phyloP scores from a whole-genome alignment of 805 yeast genomes.

The Hanseniaspora taiwanica region DNA sequence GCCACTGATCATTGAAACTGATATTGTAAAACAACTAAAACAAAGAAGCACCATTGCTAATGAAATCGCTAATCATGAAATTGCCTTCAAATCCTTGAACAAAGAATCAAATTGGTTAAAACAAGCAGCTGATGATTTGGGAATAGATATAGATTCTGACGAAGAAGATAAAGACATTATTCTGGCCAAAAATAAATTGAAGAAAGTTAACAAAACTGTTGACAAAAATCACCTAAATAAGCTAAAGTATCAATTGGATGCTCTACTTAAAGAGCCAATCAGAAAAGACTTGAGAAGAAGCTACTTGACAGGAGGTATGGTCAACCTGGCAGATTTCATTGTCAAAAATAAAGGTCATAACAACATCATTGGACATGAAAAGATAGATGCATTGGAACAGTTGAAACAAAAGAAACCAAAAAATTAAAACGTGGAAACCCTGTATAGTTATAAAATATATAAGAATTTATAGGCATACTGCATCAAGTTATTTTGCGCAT shows the following conservation, averaged over 20 bases:
- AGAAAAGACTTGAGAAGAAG: constrained; percentile 54
- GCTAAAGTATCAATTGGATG: constrained; percentile 39
- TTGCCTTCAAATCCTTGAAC: constrained; percentile 42
- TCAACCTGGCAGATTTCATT: constrained; percentile 66
- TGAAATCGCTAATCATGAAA: constrained; percentile 59
- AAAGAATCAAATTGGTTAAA: constrained; percentile 73
- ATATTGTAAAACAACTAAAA: constrained; percentile 54
- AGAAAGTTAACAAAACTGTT: constrained; percentile 39
- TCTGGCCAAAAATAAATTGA: constrained; percentile 47
- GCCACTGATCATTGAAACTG: constrained; percentile 63
- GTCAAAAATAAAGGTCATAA: constrained; percentile 54
- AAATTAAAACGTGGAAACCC: constrained; percentile 2
- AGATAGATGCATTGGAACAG: constrained; percentile 54
- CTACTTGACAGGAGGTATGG: constrained; percentile 67
- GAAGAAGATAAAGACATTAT: constrained; percentile 28
- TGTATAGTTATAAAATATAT: background rate
- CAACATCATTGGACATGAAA: constrained; percentile 56
- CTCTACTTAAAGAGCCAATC: constrained; percentile 38
- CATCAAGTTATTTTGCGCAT: background rate
- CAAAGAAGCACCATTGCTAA: constrained; percentile 58
- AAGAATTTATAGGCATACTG: background rate
- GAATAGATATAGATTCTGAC: constrained; percentile 53
- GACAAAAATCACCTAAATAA: constrained; percentile 35
- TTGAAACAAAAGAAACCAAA: constrained; percentile 27
- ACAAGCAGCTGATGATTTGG: constrained; percentile 88